phyloP scores from a whole-genome alignment of 1,284 basidiomycete species.

The Rhodotorula sp. region DNA sequence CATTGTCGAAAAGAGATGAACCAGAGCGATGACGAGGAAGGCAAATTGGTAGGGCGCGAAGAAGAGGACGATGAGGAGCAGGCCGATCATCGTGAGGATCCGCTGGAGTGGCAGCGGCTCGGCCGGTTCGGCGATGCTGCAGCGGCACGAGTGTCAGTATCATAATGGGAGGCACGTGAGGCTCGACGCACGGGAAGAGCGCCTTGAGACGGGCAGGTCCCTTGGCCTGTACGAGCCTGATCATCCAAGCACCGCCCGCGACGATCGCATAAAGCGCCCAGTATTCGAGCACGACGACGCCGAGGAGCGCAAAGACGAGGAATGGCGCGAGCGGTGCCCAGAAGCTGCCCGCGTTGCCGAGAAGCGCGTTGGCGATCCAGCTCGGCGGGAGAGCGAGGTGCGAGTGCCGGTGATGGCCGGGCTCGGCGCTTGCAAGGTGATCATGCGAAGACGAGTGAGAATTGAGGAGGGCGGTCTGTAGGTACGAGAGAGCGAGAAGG shows the following conservation, averaged over 20 bases:
- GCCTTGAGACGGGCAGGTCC: neutral
- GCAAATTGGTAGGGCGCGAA: conserved; percentile 88
- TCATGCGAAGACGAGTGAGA: conserved; percentile 8
- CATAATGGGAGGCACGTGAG: fast-evolving
- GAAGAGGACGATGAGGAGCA: conserved; percentile 68
- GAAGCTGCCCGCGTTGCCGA: conserved; percentile 36
- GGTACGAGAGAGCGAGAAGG: conserved; percentile 19
- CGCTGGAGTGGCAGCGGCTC: conserved; percentile 30
- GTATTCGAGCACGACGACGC: conserved; percentile 26
- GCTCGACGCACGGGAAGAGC: neutral
- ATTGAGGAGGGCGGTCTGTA: conserved; percentile 27
- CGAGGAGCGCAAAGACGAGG: conserved; percentile 26
- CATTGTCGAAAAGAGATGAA: conserved; percentile 60
- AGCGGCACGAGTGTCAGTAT: neutral
- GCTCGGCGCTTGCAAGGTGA: neutral
- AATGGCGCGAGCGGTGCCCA: conserved; percentile 31
- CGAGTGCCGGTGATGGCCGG: neutral
- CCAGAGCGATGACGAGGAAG: conserved; percentile 74
- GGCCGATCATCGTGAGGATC: conserved; percentile 61
- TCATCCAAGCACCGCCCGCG: neutral
- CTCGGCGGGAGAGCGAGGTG: conserved; percentile 14
- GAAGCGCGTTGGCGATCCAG: conserved; percentile 37
- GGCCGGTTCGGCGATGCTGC: conserved; percentile 12
- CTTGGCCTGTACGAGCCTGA: neutral
- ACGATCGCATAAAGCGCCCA: conserved; percentile 18